Conservation (phyloP, 495 filamentous ascomycete species). For the Penicilliopsis zonata region DNA sequence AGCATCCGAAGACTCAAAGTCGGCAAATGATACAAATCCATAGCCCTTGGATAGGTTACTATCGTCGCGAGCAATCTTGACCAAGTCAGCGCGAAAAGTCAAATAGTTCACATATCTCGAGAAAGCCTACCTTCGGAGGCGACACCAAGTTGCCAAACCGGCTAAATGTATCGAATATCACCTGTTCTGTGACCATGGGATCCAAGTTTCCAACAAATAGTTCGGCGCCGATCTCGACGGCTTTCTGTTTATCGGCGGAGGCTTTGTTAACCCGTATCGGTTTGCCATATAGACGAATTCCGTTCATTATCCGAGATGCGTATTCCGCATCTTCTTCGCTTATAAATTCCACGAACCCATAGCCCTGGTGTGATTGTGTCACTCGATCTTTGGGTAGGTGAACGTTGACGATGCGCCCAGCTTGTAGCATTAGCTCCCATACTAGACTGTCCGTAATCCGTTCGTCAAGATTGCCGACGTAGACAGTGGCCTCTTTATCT, state of each 20-base stretch:
- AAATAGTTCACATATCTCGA: not conserved
- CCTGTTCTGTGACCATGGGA: constrained; percentile 88
- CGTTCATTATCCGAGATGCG: constrained; percentile 92
- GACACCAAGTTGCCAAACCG: constrained; percentile 80
- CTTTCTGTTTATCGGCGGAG: constrained; percentile 92
- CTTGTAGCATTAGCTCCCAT: constrained; percentile 97
- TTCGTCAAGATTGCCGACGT: constrained; percentile 97
- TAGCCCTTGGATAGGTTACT: constrained; percentile 88
- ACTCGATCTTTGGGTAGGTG: constrained; percentile 97
- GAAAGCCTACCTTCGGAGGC: constrained; percentile 55
- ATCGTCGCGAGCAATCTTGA: constrained; percentile 78
- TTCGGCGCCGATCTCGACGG: constrained; percentile 90
- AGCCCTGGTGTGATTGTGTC: constrained; percentile 91
- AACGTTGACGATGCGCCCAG: constrained; percentile 91
- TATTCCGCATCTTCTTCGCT: constrained; percentile 96
- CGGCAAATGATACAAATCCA: constrained; percentile 88
- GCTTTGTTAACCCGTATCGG: constrained; percentile 96
- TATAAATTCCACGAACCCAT: constrained; percentile 97
- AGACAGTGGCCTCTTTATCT: constrained; percentile 97
- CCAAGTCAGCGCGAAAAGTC: constrained; percentile 7
- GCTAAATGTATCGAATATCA: constrained; percentile 93
- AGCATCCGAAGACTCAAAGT: constrained; percentile 89
- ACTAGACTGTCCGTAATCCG: constrained; percentile 81
- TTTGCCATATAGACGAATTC: constrained; percentile 85
- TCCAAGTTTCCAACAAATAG: constrained; percentile 96